These are phyloP conservation scores for Arabidopsis arenosa DNA, from an alignment of 345 rosid species.

Conservation along the genomic window DNA sequence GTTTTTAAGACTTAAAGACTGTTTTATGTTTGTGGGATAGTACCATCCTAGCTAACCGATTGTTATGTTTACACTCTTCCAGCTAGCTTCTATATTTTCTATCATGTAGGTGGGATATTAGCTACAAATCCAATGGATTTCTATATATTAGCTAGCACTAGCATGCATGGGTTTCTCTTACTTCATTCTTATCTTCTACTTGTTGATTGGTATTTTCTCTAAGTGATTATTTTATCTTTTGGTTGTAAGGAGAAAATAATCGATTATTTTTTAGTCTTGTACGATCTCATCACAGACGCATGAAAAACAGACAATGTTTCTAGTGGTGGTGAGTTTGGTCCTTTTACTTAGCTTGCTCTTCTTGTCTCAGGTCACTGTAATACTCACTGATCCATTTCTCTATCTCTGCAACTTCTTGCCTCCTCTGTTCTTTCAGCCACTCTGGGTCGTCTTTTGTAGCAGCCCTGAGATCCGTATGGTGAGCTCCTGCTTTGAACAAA, in stretches of 20 bases:
- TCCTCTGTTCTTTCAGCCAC: slow-evolving; percentile 62
- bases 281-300: background rate
- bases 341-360: background rate
- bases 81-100: too few species aligned
- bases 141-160: too few species aligned
- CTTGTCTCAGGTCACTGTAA: slow-evolving; percentile 49
- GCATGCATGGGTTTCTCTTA: background rate
- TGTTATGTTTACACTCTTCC: too few species aligned
- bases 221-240: background rate
- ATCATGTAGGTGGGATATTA: too few species aligned
- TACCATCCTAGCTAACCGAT: too few species aligned
- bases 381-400: slow-evolving; percentile 57
- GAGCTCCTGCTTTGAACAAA: slow-evolving; percentile 53
- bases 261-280: too few species aligned
- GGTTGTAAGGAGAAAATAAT: background rate
- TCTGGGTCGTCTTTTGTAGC: slow-evolving; percentile 57
- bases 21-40: too few species aligned
- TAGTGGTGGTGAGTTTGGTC: background rate
- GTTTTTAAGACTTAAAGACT: too few species aligned
- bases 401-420: slow-evolving; percentile 59
- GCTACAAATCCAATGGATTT: too few species aligned
- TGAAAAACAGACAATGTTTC: slow-evolving; percentile 6
- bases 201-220: background rate
- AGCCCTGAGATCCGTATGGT: slow-evolving; percentile 61
- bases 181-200: background rate